A percentile compares a stretch with the other conserved stretches of the same genome.
phyloP scores from a whole-genome alignment of 805 yeast species.

The Kluyveromyces nonfermentans region DNA sequence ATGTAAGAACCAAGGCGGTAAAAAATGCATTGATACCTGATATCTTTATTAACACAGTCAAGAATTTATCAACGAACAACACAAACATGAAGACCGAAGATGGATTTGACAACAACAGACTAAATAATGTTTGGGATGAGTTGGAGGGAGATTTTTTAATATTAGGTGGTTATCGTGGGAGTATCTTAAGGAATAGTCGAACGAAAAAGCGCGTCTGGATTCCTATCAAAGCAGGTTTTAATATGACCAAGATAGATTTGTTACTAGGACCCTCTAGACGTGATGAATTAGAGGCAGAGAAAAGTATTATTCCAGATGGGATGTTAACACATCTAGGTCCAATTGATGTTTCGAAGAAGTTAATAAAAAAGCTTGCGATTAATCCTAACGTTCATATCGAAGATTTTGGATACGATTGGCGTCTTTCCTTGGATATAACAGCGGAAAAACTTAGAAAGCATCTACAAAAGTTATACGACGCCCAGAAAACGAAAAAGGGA shows the following conservation, averaged over 20 bases:
- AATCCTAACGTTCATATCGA: conserved; percentile 55
- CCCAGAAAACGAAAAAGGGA: conserved; percentile 41
- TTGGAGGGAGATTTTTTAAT: conserved; percentile 72
- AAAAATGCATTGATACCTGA: conserved; percentile 50
- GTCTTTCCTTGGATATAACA: conserved; percentile 54
- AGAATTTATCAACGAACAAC: conserved; percentile 13
- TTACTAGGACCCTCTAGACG: conserved; percentile 62
- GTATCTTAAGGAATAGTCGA: conserved; percentile 54
- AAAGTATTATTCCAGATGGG: conserved; percentile 59
- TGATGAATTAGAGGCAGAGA: conserved; percentile 52
- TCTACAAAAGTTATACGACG: conserved; percentile 33
- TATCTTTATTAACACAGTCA: conserved; percentile 18
- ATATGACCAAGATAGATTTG: conserved; percentile 59
- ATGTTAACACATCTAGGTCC: conserved; percentile 80
- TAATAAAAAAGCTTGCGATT: conserved; percentile 43
- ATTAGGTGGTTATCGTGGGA: conserved; percentile 85
- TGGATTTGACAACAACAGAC: conserved; percentile 16
- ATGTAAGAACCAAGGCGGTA: conserved; percentile 62
- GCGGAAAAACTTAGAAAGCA: conserved; percentile 42
- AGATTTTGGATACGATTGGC: conserved; percentile 92
- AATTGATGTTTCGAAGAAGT: conserved; percentile 59
- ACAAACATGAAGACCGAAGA: conserved; percentile 17
- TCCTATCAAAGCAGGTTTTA: conserved; percentile 78
- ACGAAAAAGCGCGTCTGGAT: conserved; percentile 73
- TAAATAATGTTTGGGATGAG: conserved; percentile 43